These are phyloP conservation scores for Picea abies DNA, from an alignment of 83 land plant genomes.

Conservation along the genomic window DNA sequence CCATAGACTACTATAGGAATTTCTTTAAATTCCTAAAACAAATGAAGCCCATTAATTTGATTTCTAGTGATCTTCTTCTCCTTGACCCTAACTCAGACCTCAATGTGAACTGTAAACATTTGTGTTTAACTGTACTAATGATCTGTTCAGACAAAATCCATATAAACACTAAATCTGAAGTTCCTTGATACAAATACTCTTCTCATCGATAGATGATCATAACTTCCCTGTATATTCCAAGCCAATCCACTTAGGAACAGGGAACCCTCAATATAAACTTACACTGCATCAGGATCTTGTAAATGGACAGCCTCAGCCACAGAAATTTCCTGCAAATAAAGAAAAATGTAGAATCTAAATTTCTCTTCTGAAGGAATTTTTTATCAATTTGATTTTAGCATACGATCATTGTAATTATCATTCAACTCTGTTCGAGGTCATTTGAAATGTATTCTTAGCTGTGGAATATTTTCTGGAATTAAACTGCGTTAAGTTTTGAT, in stretches of 20 bases:
- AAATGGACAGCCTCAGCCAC: not conserved
- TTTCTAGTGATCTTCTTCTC: not conserved
- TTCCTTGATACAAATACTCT: not conserved
- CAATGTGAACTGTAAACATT: not conserved
- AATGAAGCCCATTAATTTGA: not conserved
- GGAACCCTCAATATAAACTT: not conserved
- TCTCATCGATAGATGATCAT: not conserved
- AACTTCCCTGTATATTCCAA: not conserved
- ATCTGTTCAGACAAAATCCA: not conserved
- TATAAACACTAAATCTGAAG: not conserved
- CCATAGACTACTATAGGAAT: not conserved
- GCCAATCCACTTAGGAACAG: not conserved
- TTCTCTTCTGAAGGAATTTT: not conserved
- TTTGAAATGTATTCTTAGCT: too few species aligned
- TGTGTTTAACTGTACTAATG: not conserved
- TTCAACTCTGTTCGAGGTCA: not conserved
- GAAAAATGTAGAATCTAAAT: not conserved
- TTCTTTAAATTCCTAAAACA: constrained; percentile 1
- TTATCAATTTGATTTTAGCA: not conserved
- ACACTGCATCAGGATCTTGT: not conserved
- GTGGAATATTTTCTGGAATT: too few species aligned
- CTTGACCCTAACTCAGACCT: not conserved
- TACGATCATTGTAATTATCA: not conserved
- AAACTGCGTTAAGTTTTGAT: too few species aligned
- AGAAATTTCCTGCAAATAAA: not conserved